phyloP scores from a whole-genome alignment of 805 yeast species.

The Candida nemodendra region DNA sequence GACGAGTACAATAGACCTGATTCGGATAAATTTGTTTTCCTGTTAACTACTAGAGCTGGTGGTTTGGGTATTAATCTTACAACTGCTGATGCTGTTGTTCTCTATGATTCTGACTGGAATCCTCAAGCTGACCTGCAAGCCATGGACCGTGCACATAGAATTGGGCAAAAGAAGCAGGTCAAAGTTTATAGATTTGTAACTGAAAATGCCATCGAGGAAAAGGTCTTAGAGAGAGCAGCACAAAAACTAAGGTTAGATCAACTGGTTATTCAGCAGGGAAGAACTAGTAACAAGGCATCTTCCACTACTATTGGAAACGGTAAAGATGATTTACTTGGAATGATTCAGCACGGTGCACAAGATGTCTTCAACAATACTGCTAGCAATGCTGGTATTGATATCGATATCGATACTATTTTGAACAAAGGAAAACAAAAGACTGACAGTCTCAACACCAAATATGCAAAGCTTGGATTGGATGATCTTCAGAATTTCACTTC shows the following conservation, averaged over 20 bases:
- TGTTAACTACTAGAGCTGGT: slow-evolving; percentile 94
- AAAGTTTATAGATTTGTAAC: slow-evolving; percentile 90
- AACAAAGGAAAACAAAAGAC: slow-evolving; percentile 82
- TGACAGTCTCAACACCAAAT: slow-evolving; percentile 72
- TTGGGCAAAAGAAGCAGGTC: slow-evolving; percentile 96
- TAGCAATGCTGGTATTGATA: slow-evolving; percentile 37
- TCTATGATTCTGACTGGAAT: slow-evolving; percentile 95
- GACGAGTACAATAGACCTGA: slow-evolving; percentile 86
- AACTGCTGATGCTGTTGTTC: slow-evolving; percentile 83
- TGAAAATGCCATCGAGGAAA: slow-evolving; percentile 94
- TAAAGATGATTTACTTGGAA: slow-evolving; percentile 84
- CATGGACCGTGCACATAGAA: slow-evolving; percentile 97
- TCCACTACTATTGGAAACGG: slow-evolving; percentile 48
- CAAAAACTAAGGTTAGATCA: slow-evolving; percentile 91
- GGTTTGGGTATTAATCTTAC: slow-evolving; percentile 94
- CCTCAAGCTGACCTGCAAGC: slow-evolving; percentile 98
- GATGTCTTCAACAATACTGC: slow-evolving; percentile 63
- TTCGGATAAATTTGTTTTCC: slow-evolving; percentile 78
- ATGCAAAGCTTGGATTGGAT: slow-evolving; percentile 83
- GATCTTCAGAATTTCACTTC: slow-evolving; percentile 90
- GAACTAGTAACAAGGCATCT: slow-evolving; percentile 48
- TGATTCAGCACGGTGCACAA: slow-evolving; percentile 98
- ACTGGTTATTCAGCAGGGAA: slow-evolving; percentile 92
- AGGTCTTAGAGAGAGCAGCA: slow-evolving; percentile 93
- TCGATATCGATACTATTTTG: slow-evolving; percentile 82